Conservation (phyloP, 805 yeast genomes). For the Candida pini region DNA sequence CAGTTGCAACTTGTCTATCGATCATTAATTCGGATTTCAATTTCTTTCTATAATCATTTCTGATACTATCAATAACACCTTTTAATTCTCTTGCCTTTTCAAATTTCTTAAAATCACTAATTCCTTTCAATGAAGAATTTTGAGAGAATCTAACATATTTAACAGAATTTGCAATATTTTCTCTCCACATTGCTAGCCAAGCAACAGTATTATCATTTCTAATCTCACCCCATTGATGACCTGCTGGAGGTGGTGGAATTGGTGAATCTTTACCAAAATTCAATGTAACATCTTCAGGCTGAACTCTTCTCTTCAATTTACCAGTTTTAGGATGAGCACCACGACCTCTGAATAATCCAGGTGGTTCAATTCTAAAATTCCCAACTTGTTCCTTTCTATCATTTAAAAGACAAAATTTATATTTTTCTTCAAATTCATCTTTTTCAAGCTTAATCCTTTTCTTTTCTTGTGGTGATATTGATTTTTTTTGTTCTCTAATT, state of each 20-base stretch:
- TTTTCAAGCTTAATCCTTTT: constrained; percentile 64
- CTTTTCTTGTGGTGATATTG: constrained; percentile 66
- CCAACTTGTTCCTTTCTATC: constrained; percentile 92
- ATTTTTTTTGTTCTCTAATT: constrained; percentile 66
- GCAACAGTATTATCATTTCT: constrained; percentile 84
- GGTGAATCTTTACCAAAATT: constrained; percentile 69
- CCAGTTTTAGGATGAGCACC: constrained; percentile 98
- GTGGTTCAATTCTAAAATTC: constrained; percentile 92
- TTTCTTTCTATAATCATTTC: constrained; percentile 66
- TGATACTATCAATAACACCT: constrained; percentile 61
- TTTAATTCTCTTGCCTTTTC: constrained; percentile 89
- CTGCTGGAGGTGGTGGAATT: constrained; percentile 79
- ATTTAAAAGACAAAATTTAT: constrained; percentile 71
- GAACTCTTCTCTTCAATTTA: constrained; percentile 75
- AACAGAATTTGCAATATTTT: constrained; percentile 74
- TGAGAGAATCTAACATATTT: constrained; percentile 92
- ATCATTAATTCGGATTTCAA: constrained; percentile 73
- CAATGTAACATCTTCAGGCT: constrained; percentile 83
- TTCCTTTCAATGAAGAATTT: constrained; percentile 84
- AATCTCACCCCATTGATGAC: constrained; percentile 88
- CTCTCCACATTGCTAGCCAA: constrained; percentile 98
- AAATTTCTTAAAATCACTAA: constrained; percentile 84
- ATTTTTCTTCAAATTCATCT: constrained; percentile 74
- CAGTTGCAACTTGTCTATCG: constrained; percentile 89
- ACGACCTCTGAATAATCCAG: constrained; percentile 92